These are phyloP conservation scores for Suhomyces wounanorum DNA, from an alignment of 1,139 yeast species.

Conservation along the genomic window DNA sequence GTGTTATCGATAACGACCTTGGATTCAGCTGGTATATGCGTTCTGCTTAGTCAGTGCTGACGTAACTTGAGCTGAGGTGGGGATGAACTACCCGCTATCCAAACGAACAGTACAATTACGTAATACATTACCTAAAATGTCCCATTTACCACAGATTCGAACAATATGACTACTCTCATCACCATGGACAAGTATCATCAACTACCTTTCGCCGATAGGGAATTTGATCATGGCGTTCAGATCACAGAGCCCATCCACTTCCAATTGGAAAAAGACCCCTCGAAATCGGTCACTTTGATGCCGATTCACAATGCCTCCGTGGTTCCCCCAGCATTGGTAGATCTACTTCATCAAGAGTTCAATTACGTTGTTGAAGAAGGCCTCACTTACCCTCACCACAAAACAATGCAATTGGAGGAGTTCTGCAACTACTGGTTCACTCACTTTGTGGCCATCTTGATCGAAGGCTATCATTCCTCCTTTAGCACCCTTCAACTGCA, in stretches of 20 bases:
- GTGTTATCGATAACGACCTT: neutral
- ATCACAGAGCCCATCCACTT: conserved; percentile 31
- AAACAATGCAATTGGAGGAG: conserved; percentile 28
- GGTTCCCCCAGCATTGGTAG: conserved; percentile 39
- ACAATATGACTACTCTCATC: neutral
- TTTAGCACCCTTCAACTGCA: conserved; percentile 20
- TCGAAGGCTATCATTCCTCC: conserved; percentile 37
- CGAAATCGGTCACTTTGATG: conserved; percentile 35
- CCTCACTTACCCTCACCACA: conserved; percentile 47
- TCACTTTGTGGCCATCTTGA: conserved; percentile 46
- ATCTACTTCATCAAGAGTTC: conserved; percentile 39
- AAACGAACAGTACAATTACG: too few species aligned
- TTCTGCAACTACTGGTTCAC: conserved; percentile 47
- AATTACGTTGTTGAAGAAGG: conserved; percentile 53
- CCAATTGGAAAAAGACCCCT: conserved; percentile 30
- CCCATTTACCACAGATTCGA: too few species aligned
- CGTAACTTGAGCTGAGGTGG: neutral
- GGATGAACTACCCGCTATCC: too few species aligned
- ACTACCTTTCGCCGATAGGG: conserved; percentile 40
- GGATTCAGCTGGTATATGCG: neutral
- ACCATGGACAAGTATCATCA: conserved; percentile 16
- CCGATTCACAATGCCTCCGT: conserved; percentile 31
- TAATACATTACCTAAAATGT: too few species aligned
- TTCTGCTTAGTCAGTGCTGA: neutral
- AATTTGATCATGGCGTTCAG: conserved; percentile 23